Percentiles rank a stretch among this genome's conserved stretches.
Evolutionary conservation across 371 early-diverging fungal genomes (phyloP).

Genomic region (Mortierella sp.): DNA sequence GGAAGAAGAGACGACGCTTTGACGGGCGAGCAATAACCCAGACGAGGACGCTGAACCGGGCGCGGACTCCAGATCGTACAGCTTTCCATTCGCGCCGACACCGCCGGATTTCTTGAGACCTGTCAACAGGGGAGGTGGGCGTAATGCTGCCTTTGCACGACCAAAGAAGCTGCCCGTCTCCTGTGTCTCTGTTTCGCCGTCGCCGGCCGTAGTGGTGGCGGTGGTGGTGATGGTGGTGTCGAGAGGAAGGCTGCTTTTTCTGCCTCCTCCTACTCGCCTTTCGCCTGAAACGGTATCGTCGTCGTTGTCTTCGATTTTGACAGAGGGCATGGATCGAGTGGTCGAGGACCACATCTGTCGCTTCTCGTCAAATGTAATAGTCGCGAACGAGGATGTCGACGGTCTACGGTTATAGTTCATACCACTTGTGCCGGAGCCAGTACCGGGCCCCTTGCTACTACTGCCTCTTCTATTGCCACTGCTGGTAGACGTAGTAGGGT

Average conservation of each 20-base stretch:
- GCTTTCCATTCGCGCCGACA: background rate
- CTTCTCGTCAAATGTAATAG: conserved; percentile 1
- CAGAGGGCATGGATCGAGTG: background rate
- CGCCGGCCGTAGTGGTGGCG: background rate
- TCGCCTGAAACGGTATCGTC: background rate
- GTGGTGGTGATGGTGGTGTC: background rate
- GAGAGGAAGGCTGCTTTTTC: background rate
- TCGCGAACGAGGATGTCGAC: background rate
- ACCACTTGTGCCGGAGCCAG: too few species aligned
- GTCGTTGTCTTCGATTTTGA: background rate
- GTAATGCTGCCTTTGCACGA: background rate
- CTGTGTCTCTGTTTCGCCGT: background rate
- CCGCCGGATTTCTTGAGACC: background rate
- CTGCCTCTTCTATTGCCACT: too few species aligned
- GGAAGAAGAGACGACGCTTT: background rate
- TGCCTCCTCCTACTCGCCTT: background rate
- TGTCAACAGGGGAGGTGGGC: background rate
- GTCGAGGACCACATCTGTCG: background rate
- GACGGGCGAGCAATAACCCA: background rate
- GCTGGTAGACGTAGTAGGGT: too few species aligned
- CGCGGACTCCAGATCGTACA: conserved; percentile 1
- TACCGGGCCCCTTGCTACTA: too few species aligned
- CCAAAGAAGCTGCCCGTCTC: background rate
- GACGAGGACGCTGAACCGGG: background rate
- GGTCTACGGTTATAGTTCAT: too few species aligned